Conservation (phyloP, 495 filamentous ascomycete species). For the Clohesyomyces aquaticus region DNA sequence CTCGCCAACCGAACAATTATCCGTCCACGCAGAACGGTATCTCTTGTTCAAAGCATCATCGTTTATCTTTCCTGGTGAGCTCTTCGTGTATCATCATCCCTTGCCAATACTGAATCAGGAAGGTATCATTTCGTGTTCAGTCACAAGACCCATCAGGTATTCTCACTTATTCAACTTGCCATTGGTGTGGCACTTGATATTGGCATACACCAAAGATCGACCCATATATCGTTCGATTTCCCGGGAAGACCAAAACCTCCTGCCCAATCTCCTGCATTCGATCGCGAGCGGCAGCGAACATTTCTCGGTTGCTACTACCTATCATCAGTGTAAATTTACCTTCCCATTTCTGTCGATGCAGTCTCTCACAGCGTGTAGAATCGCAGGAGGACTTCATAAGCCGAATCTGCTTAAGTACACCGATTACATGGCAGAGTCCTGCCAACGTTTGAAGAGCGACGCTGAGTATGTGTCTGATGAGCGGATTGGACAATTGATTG, state of each 20-base stretch:
- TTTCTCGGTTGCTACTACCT: conserved; percentile 45
- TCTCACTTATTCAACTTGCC: conserved; percentile 23
- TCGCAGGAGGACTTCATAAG: conserved; percentile 22
- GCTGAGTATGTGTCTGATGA: conserved; percentile 27
- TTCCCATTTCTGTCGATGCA: background rate
- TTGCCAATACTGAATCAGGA: background rate
- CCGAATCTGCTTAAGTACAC: conserved; percentile 31
- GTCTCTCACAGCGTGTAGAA: background rate
- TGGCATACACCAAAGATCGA: conserved; percentile 23
- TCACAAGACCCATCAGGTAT: conserved; percentile 32
- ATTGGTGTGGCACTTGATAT: conserved; percentile 30
- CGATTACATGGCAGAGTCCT: conserved; percentile 28
- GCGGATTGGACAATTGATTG: conserved; percentile 17
- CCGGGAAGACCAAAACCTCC: conserved; percentile 6
- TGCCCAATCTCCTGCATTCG: conserved; percentile 14
- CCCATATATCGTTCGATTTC: background rate
- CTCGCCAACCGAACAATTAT: conserved; percentile 32
- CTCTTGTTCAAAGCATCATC: conserved; percentile 29
- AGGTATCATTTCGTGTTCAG: conserved; percentile 37
- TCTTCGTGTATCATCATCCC: too few relatives aligned
- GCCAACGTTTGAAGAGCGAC: background rate
- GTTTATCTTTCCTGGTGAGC: conserved; percentile 31
- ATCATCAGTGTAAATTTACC: conserved; percentile 40
- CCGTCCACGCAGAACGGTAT: conserved; percentile 27
- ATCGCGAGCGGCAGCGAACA: conserved; percentile 39